These are phyloP conservation scores for Brasenia schreberi DNA, from an alignment of 164 flowering plant species.

Conservation along the genomic window DNA sequence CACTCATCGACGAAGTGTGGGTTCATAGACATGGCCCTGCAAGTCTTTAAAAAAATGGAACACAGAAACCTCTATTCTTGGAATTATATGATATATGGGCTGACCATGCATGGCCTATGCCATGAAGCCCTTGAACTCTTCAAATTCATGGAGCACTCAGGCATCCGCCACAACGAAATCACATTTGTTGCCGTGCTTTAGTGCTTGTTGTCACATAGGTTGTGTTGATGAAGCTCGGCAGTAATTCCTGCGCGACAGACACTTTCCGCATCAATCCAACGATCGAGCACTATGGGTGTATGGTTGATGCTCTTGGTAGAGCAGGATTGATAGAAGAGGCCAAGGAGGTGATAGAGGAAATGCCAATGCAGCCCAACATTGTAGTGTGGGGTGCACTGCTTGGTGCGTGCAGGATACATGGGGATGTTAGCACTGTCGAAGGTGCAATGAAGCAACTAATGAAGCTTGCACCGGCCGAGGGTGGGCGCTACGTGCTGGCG, in stretches of 20 bases:
- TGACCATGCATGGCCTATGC: slow-evolving; percentile 5
- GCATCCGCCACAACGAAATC: background rate
- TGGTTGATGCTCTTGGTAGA: slow-evolving; percentile 8
- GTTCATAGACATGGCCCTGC: slow-evolving; percentile 1
- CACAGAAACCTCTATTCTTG: slow-evolving; percentile 1
- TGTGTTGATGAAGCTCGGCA: background rate
- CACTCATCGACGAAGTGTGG: slow-evolving; percentile 5
- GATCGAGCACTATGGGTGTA: slow-evolving; percentile 4
- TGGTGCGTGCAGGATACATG: slow-evolving; percentile 2
- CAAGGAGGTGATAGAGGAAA: background rate
- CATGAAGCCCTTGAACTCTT: slow-evolving; percentile 2
- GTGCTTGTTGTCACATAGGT: slow-evolving; percentile 5
- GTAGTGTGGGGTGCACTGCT: slow-evolving; percentile 2
- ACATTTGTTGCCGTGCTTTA: slow-evolving; percentile 3
- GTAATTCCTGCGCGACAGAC: background rate
- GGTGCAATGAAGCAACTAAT: background rate
- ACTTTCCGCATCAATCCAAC: background rate
- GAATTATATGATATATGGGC: slow-evolving; percentile 3
- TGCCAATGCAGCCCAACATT: slow-evolving; percentile 4
- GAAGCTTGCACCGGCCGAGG: slow-evolving; percentile 2
- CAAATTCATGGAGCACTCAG: background rate
- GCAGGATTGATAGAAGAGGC: slow-evolving; percentile 2
- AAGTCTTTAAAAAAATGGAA: slow-evolving; percentile 1
- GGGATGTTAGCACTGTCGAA: background rate
- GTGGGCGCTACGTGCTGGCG: slow-evolving; percentile 4